These are phyloP conservation scores for Termitomyces eurrhizus DNA, from an alignment of 768 basidiomycete genomes.

Conservation along the genomic window DNA sequence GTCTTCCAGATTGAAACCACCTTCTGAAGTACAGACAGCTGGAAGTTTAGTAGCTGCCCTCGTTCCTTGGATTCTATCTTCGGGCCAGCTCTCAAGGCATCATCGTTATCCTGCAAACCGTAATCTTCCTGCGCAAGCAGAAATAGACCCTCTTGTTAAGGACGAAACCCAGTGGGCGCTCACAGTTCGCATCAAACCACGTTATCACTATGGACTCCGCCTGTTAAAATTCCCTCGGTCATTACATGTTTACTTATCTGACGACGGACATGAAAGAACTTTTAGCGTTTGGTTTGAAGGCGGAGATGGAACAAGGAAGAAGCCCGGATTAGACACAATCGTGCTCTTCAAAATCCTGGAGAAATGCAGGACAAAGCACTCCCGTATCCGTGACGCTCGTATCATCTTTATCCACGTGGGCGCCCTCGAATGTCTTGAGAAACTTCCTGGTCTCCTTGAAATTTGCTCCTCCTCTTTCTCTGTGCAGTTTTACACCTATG, in stretches of 20 bases:
- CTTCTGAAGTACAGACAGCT: constrained; percentile 26
- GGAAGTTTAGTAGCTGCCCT: constrained; percentile 38
- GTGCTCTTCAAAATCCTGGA: constrained; percentile 42
- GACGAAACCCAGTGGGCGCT: constrained; percentile 19
- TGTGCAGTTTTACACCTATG: constrained; percentile 64
- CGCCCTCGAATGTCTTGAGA: constrained; percentile 44
- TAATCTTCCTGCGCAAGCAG: constrained; percentile 15
- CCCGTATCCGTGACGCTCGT: constrained; percentile 33
- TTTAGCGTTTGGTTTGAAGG: constrained; percentile 48
- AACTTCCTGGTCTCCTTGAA: constrained; percentile 45
- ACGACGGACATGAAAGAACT: constrained; percentile 24
- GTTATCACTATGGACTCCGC: constrained; percentile 37
- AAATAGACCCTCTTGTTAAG: constrained; percentile 16
- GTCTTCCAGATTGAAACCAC: constrained; percentile 38
- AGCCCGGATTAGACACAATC: constrained; percentile 37
- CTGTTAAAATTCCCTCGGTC: constrained; percentile 45
- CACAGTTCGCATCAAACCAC: constrained; percentile 21
- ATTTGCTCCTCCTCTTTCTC: constrained; percentile 41
- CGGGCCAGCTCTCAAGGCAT: constrained; percentile 26
- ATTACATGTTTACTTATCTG: constrained; percentile 43
- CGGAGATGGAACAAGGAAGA: constrained; percentile 24
- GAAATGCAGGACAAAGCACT: constrained; percentile 37
- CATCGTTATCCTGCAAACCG: constrained; percentile 19
- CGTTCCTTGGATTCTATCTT: constrained; percentile 42
- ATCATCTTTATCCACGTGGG: constrained; percentile 67